A percentile compares a stretch with the other conserved stretches of the same genome.
These are phyloP conservation scores for Fonsecaea pugnacius DNA, from an alignment of 2,329 filamentous ascomycete genomes.

Conservation along the genomic window DNA sequence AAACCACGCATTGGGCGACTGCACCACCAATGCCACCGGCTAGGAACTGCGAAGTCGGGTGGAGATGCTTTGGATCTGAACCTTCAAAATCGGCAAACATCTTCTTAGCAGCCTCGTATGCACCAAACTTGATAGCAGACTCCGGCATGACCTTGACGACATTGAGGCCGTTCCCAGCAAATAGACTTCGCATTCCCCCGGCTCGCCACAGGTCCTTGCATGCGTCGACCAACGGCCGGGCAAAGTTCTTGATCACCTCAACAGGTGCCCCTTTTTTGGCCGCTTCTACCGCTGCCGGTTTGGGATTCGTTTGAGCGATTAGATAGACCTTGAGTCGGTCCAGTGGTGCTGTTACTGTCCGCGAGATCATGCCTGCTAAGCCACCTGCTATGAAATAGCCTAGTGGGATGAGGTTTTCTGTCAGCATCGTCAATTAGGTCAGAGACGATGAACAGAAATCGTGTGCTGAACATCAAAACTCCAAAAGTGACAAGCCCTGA, in stretches of 20 bases:
- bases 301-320: conserved; percentile 80
- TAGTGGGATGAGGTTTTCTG: conserved; percentile 77
- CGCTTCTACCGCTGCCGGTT: conserved; percentile 64
- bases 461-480: not conserved
- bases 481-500: not conserved
- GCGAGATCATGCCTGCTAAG: conserved; percentile 89
- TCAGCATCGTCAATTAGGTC: conserved; percentile 54
- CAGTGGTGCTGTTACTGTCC: conserved; percentile 92
- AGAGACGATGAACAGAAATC: conserved; percentile 18
- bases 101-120: conserved; percentile 93
- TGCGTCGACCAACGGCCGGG: conserved; percentile 72
- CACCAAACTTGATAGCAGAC: conserved; percentile 96
- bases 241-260: conserved; percentile 67
- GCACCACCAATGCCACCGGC: conserved; percentile 91
- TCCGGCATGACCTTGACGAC: conserved; percentile 98
- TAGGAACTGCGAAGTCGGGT: conserved; percentile 83
- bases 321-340: conserved; percentile 97
- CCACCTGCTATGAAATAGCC: conserved; percentile 98
- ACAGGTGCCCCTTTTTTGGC: conserved; percentile 72
- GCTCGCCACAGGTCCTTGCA: conserved; percentile 79
- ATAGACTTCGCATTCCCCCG: conserved; percentile 85
- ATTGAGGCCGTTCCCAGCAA: conserved; percentile 95
- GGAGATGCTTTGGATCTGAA: conserved; percentile 76
- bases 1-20: conserved; percentile 89
- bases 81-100: conserved; percentile 85